Evolutionary conservation across 345 rosid species (phyloP).

Genomic region (Salix viminalis): DNA sequence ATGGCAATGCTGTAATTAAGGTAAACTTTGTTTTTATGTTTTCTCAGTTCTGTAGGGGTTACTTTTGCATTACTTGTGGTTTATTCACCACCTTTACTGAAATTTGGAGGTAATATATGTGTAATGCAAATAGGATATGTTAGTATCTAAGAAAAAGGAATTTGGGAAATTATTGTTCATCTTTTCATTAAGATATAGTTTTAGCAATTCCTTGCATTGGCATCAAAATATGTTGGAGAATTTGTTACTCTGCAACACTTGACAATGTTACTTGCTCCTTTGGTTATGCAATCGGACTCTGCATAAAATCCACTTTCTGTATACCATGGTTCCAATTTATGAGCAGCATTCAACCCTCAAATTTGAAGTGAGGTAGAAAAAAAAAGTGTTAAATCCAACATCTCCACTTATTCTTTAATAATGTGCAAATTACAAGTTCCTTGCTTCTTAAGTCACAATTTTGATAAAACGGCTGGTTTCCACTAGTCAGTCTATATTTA

Average conservation of each 20-base stretch:
- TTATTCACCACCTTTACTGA: not conserved
- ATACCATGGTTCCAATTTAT: not conserved
- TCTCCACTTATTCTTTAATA: not conserved
- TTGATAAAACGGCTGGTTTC: not conserved
- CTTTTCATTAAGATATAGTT: not conserved
- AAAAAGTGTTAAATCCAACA: not conserved
- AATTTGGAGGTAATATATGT: not conserved
- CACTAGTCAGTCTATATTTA: not conserved
- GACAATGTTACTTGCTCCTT: not conserved
- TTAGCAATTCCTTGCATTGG: not conserved
- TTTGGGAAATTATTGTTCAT: not conserved
- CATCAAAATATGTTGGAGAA: slow-evolving; percentile 1
- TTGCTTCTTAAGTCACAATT: slow-evolving; percentile 2
- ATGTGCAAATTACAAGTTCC: not conserved
- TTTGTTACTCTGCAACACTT: not conserved
- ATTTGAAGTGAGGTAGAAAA: not conserved
- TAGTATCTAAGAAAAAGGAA: not conserved
- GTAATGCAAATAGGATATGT: not conserved
- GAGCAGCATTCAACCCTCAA: not conserved
- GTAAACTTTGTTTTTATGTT: slow-evolving; percentile 23
- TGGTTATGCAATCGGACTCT: not conserved
- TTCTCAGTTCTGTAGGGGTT: not conserved
- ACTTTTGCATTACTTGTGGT: not conserved
- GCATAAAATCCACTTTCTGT: not conserved
- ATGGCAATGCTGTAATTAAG: slow-evolving; percentile 51